Evolutionary conservation across 345 rosid genomes (phyloP).

Genomic region (Moricandia arvensis): DNA sequence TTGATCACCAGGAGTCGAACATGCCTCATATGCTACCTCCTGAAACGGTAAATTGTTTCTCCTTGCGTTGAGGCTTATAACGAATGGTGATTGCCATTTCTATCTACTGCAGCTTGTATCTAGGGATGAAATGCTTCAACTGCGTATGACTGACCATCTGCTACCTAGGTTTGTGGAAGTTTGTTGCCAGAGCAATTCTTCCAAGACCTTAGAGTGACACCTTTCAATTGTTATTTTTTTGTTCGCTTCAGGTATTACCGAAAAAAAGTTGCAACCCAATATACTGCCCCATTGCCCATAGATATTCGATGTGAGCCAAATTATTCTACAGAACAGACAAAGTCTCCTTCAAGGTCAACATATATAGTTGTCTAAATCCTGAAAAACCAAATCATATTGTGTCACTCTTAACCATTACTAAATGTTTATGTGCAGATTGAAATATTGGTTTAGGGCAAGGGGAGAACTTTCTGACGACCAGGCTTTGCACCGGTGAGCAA

Average conservation of each 20-base stretch:
- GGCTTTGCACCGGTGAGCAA: constrained; percentile 80
- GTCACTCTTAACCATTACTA: background rate
- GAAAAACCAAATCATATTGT: background rate
- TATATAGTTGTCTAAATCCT: constrained; percentile 7
- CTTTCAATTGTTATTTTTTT: constrained; percentile 19
- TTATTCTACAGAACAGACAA: constrained; percentile 58
- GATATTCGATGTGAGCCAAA: constrained; percentile 87
- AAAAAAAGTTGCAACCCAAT: constrained; percentile 61
- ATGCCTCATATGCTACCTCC: constrained; percentile 77
- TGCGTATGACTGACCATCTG: constrained; percentile 73
- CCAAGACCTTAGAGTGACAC: constrained; percentile 6
- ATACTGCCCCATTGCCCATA: constrained; percentile 66
- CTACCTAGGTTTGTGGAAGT: constrained; percentile 66
- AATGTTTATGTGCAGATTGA: constrained; percentile 49
- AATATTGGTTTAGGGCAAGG: constrained; percentile 84
- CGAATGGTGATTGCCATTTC: constrained; percentile 13
- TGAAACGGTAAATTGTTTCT: constrained; percentile 50
- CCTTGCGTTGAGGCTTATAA: constrained; percentile 17
- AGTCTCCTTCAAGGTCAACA: constrained; percentile 72
- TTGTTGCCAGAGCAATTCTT: background rate
- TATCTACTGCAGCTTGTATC: constrained; percentile 66
- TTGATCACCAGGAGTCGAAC: constrained; percentile 59
- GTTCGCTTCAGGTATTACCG: constrained; percentile 67
- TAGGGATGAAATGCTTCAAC: constrained; percentile 66
- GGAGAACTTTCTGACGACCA: constrained; percentile 89